Percentiles rank a stretch among this genome's conserved stretches.
Conservation (phyloP, 108 stramenopile genomes). For the Tribonema minus region DNA sequence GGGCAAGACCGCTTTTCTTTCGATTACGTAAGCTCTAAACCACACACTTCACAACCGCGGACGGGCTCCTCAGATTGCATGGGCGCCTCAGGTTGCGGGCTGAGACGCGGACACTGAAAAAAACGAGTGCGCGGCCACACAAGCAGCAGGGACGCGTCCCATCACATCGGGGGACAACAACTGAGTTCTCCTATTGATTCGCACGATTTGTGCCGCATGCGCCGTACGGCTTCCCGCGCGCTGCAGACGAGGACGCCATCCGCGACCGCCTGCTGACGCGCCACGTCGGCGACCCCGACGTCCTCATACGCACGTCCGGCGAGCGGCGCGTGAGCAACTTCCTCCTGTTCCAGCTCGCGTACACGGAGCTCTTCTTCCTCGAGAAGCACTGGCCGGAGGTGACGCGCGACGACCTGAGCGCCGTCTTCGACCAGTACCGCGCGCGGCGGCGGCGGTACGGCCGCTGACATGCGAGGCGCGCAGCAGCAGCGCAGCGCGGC, state of each 20-base stretch:
- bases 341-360: slow-evolving; percentile 87
- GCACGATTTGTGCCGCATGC: background rate
- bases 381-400: slow-evolving; percentile 88
- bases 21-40: no score
- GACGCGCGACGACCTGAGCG: slow-evolving; percentile 44
- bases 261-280: background rate
- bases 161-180: background rate
- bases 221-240: background rate
- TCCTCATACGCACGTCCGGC: slow-evolving; percentile 88
- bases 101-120: no score
- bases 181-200: background rate
- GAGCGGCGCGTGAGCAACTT: slow-evolving; percentile 86
- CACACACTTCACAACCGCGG: no score
- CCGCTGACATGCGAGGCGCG: no score
- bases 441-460: slow-evolving; percentile 23
- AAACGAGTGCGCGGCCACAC: no score
- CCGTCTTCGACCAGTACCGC: slow-evolving; percentile 15
- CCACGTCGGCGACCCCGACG: slow-evolving; percentile 62
- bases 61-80: no score
- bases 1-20: no score
- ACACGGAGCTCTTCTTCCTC: slow-evolving; percentile 89
- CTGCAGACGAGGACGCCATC: background rate
- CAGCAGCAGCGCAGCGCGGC: no score
- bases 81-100: no score
- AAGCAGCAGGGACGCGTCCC: no score